Evolutionary conservation across 441 rosid species (phyloP).

Genomic region (Adansonia grandidieri): DNA sequence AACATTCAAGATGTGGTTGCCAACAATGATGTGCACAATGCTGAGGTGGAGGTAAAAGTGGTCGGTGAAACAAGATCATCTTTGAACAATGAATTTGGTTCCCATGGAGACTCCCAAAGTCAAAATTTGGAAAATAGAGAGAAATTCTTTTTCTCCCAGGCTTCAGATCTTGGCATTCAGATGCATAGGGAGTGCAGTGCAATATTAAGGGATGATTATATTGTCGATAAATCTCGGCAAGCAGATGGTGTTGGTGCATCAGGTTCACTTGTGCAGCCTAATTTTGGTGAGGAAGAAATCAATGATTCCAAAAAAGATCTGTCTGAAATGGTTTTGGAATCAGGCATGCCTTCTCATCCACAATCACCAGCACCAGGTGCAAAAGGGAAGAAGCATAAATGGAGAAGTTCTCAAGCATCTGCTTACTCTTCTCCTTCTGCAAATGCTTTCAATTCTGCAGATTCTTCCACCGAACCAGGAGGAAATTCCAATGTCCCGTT

Average conservation of each 20-base stretch:
- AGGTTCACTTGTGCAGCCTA: constrained; percentile 41
- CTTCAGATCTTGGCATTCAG: constrained; percentile 66
- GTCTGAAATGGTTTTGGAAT: constrained; percentile 51
- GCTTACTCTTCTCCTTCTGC: constrained; percentile 59
- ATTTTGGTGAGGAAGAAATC: constrained; percentile 45
- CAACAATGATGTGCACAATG: constrained; percentile 46
- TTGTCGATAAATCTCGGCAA: constrained; percentile 42
- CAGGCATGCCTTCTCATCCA: constrained; percentile 39
- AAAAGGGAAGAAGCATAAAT: constrained; percentile 69
- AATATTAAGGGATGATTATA: constrained; percentile 46
- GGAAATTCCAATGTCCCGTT: constrained; percentile 48
- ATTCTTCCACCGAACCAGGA: constrained; percentile 56
- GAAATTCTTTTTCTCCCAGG: constrained; percentile 69
- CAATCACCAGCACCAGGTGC: constrained; percentile 49
- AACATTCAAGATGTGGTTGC: constrained; percentile 54
- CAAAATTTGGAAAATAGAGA: constrained; percentile 52
- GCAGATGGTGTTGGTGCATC: constrained; percentile 35
- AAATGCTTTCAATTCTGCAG: constrained; percentile 59
- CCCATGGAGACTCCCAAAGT: constrained; percentile 43
- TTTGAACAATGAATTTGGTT: constrained; percentile 51
- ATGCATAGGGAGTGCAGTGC: constrained; percentile 60
- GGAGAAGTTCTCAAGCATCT: constrained; percentile 56
- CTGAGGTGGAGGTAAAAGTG: constrained; percentile 67
- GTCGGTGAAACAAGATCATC: constrained; percentile 52
- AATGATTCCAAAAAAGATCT: constrained; percentile 49